Evolutionary conservation across 352 stramenopile species (phyloP).

Genomic region (Thalassiosira ordinaria): DNA sequence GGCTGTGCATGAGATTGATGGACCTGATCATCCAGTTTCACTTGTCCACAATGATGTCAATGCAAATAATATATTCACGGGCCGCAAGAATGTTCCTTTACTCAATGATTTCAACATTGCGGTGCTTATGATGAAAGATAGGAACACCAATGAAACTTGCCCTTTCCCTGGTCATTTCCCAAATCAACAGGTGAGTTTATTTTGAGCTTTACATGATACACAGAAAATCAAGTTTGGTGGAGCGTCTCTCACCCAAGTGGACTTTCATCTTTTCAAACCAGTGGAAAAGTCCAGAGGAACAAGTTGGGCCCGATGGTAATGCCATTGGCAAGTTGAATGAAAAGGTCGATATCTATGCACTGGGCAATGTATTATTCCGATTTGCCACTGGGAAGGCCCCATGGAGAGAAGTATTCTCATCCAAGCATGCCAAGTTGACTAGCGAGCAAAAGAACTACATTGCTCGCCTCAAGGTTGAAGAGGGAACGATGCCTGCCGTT

Average conservation of each 20-base stretch:
- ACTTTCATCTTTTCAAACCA: slow-evolving; percentile 5
- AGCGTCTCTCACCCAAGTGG: no score
- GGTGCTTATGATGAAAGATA: slow-evolving; percentile 59
- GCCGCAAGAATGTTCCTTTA: slow-evolving; percentile 27
- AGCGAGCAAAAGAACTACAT: slow-evolving; percentile 39
- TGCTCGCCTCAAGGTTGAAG: slow-evolving; percentile 29
- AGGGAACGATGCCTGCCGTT: slow-evolving; percentile 37
- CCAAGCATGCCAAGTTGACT: slow-evolving; percentile 17
- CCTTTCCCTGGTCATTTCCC: slow-evolving; percentile 48
- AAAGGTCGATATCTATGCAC: slow-evolving; percentile 65
- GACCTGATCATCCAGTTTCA: slow-evolving; percentile 14
- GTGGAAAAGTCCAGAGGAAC: slow-evolving; percentile 60
- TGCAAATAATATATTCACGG: slow-evolving; percentile 56
- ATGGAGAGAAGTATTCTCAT: slow-evolving; percentile 39
- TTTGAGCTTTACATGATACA: not conserved
- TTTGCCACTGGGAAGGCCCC: slow-evolving; percentile 43
- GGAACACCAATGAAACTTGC: slow-evolving; percentile 40
- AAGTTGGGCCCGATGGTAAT: slow-evolving; percentile 42
- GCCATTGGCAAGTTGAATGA: slow-evolving; percentile 41
- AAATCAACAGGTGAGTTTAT: slow-evolving; percentile 46
- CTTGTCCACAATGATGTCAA: slow-evolving; percentile 69
- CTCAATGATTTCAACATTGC: slow-evolving; percentile 72
- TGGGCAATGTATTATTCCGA: slow-evolving; percentile 59
- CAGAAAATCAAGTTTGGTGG: no score
- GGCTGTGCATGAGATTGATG: slow-evolving; percentile 54